phyloP scores from a whole-genome alignment of 2,329 filamentous ascomycete species.

The Xylaria hypoxylon region DNA sequence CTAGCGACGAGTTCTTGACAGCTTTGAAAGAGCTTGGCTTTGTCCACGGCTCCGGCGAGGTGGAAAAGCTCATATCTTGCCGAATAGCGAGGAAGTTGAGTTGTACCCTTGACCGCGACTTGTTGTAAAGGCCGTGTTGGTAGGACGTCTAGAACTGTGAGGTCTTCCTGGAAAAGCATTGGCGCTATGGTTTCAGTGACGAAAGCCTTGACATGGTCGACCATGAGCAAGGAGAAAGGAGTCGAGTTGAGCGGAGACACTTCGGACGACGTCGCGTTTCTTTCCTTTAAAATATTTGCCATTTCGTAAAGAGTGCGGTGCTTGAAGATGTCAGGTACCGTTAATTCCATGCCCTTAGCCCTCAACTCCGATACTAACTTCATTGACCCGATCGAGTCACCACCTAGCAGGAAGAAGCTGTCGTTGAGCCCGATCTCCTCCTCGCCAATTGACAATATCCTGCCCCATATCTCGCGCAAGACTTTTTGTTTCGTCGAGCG shows the following conservation, averaged over 20 bases:
- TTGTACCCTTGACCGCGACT: conserved; percentile 69
- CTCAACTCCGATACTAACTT: conserved; percentile 68
- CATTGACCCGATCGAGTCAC: conserved; percentile 71
- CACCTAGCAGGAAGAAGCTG: conserved; percentile 71
- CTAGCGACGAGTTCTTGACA: conserved; percentile 67
- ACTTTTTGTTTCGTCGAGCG: conserved; percentile 58
- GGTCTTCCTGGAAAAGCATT: conserved; percentile 62
- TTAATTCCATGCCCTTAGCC: conserved; percentile 60
- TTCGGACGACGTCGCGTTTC: conserved; percentile 33
- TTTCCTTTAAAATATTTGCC: conserved; percentile 61
- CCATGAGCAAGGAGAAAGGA: conserved; percentile 64
- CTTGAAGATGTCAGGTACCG: conserved; percentile 67
- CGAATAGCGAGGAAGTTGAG: conserved; percentile 69
- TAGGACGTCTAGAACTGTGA: conserved; percentile 66
- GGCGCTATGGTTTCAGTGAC: conserved; percentile 62
- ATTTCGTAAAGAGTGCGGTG: conserved; percentile 63
- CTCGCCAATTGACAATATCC: conserved; percentile 57
- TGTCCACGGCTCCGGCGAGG: conserved; percentile 64
- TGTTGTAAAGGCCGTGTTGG: conserved; percentile 70
- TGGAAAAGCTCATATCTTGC: conserved; percentile 74
- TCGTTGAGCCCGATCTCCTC: conserved; percentile 64
- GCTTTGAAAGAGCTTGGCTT: conserved; percentile 59
- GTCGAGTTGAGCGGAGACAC: conserved; percentile 48
- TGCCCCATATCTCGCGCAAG: conserved; percentile 62
- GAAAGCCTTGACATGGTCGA: conserved; percentile 56